Base-by-base conservation (phyloP, 2,329 filamentous ascomycete genomes). In the Fusarium floridanum region DNA sequence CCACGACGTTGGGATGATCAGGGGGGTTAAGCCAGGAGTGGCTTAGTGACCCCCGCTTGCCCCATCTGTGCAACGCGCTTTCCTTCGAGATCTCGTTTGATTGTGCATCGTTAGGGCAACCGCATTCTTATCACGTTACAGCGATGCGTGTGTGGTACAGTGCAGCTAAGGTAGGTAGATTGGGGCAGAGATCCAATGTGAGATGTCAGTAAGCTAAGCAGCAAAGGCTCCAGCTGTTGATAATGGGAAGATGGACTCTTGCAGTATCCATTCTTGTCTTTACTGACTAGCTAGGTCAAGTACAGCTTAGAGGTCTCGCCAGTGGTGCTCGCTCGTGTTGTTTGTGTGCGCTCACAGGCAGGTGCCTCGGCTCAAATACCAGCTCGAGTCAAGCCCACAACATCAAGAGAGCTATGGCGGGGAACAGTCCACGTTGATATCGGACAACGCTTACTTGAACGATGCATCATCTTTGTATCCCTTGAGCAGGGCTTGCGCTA, bases 31-130 rank as follows among this genome's bases (percentile, higher is more conserved):
- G 12, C 74, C 22, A 57, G 11, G 70, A 67, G 36, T 37, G 37
- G 67, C 34, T 48, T 78, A 77, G 64, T 10, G 17, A 7, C 10
- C 63, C 24, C 71, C 71, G 53, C 67, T 61, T 77, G 75, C 76
- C 69, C 76, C 75, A 72, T 78, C 76, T 75, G 76, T 78, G 75
- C 69, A 65, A 73, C 68, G 63, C 60, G 66, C 67, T 57, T 70
- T 59, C 73, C 48, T 70, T 78, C 71, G 62, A 77, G 76, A 78
- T 78, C 76, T 78, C 65, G 71, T 69, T 72, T 76, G 76, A 69
- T 72, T 75, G 63, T 78, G 72, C 72, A 78, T 71, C 53, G 68
- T 70, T 68, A 74, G 70, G 72, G 65, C 69, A 77, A 75, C 73
- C 56, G 66, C 34, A 68, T 69, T 68, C 70, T 65, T 61, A 67